A percentile compares a stretch with the other conserved stretches of the same genome.
phyloP scores from a whole-genome alignment of 2,329 filamentous ascomycete species.

The Xylaria multiplex region DNA sequence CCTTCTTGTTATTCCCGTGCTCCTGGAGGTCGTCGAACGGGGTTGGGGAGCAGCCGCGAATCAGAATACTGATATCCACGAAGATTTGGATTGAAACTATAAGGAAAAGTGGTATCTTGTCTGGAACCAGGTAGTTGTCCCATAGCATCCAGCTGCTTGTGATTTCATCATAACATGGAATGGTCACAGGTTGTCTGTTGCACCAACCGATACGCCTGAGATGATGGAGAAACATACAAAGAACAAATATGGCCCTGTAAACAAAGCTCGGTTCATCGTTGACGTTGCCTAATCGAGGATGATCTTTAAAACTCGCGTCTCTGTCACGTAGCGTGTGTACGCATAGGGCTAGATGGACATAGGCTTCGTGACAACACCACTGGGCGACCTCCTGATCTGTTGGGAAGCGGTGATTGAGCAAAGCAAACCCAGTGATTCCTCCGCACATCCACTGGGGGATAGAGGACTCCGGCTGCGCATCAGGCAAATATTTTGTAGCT shows the following conservation, averaged over 20 bases:
- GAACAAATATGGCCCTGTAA: background rate
- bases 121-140: background rate
- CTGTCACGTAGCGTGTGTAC: too few relatives aligned
- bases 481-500: background rate
- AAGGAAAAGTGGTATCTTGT: constrained; percentile 18
- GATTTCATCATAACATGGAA: constrained; percentile 27
- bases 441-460: constrained; percentile 22
- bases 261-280: too few relatives aligned
- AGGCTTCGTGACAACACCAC: constrained; percentile 24
- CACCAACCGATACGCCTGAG: too few relatives aligned
- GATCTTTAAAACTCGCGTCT: too few relatives aligned
- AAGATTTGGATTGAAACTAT: constrained; percentile 21
- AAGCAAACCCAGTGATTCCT: background rate
- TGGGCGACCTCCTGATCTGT: background rate
- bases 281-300: too few relatives aligned
- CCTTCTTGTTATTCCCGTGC: background rate
- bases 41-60: background rate
- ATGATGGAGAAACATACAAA: constrained; percentile 3
- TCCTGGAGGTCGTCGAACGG: constrained; percentile 16
- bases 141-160: constrained; percentile 10
- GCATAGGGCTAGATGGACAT: too few relatives aligned
- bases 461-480: background rate
- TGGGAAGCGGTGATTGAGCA: background rate
- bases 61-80: background rate
- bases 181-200: background rate